Evolutionary conservation across 177 flowering plant genomes (phyloP), one percentile per base, ranked within the genome.

Genomic region (Tripterygium wilfordii): DNA sequence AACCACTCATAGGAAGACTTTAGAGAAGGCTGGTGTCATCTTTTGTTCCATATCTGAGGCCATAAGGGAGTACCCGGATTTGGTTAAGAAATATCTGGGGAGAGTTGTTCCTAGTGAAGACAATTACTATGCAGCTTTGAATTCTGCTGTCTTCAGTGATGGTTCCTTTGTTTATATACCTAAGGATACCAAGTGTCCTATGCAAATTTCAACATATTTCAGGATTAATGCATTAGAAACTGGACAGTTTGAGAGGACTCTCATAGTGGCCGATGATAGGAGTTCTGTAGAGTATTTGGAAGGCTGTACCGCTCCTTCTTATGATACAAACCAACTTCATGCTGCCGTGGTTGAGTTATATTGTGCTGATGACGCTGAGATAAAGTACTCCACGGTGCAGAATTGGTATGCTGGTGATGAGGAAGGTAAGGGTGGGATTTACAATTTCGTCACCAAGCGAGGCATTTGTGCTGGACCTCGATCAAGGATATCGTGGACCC

Each of bases 391-490:
- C 26, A 92, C 94, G 0, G 96, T 92, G 43, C 98, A 92, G 74
- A 92, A 92, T 54, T 88, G 98, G 98, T 91, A 91, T 60, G 85
- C 96, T 15, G 98, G 98, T n/a, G 82, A 91, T 47, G 88, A 83
- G 65, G 74, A 82, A 46, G 98, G 98, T 26, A 82, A 43, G 27
- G 98, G 95, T 24, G 98, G 98, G 66, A 66, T 92, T 20, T 92
- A 78, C 51, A 92, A 92, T 66, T 92, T 92, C 57, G 98, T 92
- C 6, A 92, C 98, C 0, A 92, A 85, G 75, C 61, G 96, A 22
- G 98, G 98, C 12, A 51, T 85, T 20, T 92, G 96, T 60, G 78
- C 80, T 23, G 96, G 98, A 8, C 60, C 30, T 10, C 58, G 82
- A 17, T 88, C 98, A 2, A 88, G 82, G 78, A 84, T 92, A 5